Base-by-base conservation (phyloP, 2,329 filamentous ascomycete genomes). In the Ceratocystis lukuohia region DNA sequence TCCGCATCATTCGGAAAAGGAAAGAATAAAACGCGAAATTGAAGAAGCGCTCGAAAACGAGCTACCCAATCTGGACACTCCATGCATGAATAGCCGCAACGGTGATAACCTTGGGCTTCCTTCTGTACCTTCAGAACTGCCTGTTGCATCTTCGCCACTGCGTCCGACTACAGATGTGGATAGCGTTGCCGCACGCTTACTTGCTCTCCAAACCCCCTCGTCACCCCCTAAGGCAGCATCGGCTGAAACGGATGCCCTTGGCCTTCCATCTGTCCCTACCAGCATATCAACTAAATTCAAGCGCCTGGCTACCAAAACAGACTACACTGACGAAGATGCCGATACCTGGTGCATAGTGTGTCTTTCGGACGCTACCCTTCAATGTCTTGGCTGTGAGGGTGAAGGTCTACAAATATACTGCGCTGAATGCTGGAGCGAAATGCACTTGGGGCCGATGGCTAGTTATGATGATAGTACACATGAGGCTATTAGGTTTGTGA, bases 341-440 rank as follows among this genome's bases (percentile, higher is more conserved):
- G 84, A 87, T 53, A 84, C 81, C 0, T 95, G 89, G 89, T 95
- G 91, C 73, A 82, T 86, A 41, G 91, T 94, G 8, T 96, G 91
- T 73, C 84, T 88, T 61, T 88, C 91, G 67, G 88, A 94, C 72
- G 89, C 87, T 0, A 85, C 84, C 2, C 76, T 94, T 33, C 80
- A 80, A 67, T 96, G 91, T 72, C 72, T 85, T 0, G 89, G 87
- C 2, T 96, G 91, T 71, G 84, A 85, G 45, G 75, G 76, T 33
- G 85, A 92, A 69, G 77, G 53, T 57, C 17, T n/a, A 37, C 56
- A 66, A 28, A 33, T 90, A 50, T 95, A 93, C 73, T 96, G 91
- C 73, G 78, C 80, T 25, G 78, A 82, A 17, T 95, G 91, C 77
- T 96, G 90, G 90, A 82, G 80, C 68, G 89, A 93, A 72, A 90